Evolutionary conservation across 192 early-diverging fungal genomes (phyloP).

Genomic region (Backusella morwellensis): DNA sequence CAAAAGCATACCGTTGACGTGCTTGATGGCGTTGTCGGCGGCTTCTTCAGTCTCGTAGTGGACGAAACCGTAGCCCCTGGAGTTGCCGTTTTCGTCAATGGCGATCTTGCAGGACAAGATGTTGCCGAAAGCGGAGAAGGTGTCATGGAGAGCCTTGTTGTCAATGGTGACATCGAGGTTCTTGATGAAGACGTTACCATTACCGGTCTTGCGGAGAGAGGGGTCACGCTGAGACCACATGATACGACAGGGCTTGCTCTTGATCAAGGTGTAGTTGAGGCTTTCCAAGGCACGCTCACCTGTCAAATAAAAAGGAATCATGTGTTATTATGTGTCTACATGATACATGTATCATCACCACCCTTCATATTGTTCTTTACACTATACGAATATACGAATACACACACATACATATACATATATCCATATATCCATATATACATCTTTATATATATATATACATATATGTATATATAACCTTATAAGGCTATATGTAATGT

Average conservation of each 20-base stretch:
- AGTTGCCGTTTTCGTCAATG: slow-evolving; percentile 69
- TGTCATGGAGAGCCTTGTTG: slow-evolving; percentile 99
- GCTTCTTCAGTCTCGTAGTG: slow-evolving; percentile 96
- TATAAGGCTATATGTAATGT: not conserved
- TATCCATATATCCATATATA: not conserved
- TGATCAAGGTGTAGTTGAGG: slow-evolving; percentile 95
- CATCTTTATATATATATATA: too few species aligned
- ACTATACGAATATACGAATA: not conserved
- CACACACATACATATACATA: not conserved
- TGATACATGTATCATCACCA: not conserved
- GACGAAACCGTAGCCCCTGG: slow-evolving; percentile 97
- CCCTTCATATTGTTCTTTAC: not conserved
- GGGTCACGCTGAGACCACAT: slow-evolving; percentile 99
- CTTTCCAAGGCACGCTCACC: slow-evolving; percentile 88
- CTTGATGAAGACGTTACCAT: slow-evolving; percentile 99
- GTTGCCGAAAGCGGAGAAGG: slow-evolving; percentile 95
- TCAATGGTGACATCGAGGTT: slow-evolving; percentile 96
- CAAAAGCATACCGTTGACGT: slow-evolving; percentile 99
- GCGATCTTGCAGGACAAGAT: slow-evolving; percentile 99
- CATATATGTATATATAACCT: not conserved
- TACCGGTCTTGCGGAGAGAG: slow-evolving; percentile 83
- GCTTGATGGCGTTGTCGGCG: slow-evolving; percentile 93
- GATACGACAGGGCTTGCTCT: slow-evolving; percentile 95
- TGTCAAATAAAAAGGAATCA: slow-evolving; percentile 21
- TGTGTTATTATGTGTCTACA: not conserved